Base-by-base conservation (phyloP, 345 rosid species). In the Populus davidiana region DNA sequence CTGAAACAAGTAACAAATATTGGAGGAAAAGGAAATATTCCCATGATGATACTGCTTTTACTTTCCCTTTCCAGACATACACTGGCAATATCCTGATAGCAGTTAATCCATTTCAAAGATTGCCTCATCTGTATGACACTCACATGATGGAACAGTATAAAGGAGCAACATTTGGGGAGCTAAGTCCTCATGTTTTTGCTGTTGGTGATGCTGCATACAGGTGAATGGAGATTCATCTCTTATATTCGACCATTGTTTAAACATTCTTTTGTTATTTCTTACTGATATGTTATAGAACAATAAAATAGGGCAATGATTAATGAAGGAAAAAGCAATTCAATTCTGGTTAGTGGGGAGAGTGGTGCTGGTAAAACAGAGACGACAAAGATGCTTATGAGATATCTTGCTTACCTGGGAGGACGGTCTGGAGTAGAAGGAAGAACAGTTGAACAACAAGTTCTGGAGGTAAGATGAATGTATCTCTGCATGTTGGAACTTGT, bases 311-410 rank as follows among this genome's bases (percentile, higher is more conserved):
- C 94, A 72, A 94, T 94, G 98, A 86, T 94, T 20, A 94, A 92
- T 73, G 98, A 94, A 83, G 97, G 96, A 64, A 94, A 92, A 88
- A 94, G 94, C 88, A 94, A 94, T 81, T 94, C 98, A 25, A 94
- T 94, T 86, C 88, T 94, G 74, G 98, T 94, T 54, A 94, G 98
- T 84, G 98, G 98, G 78, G 98, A 94, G 86, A 94, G 98, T 78
- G 98, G 98, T 78, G 98, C 98, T 72, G 98, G 98, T 80, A 94
- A 94, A 84, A 94, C 98, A 25, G 98, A 94, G 93, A 94, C 98
- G 67, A 94, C 98, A 47, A 94, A 94, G 85, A 92, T 94, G 98
- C 98, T 94, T 73, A 94, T 94, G 98, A 89, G 96, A 27, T 94
- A 94, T 84, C 98, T 94, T 85, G 98, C 98, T 76, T 88, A 79